Evolutionary conservation across 106 monocot species (phyloP).

Genomic region (Posidonia australis): DNA sequence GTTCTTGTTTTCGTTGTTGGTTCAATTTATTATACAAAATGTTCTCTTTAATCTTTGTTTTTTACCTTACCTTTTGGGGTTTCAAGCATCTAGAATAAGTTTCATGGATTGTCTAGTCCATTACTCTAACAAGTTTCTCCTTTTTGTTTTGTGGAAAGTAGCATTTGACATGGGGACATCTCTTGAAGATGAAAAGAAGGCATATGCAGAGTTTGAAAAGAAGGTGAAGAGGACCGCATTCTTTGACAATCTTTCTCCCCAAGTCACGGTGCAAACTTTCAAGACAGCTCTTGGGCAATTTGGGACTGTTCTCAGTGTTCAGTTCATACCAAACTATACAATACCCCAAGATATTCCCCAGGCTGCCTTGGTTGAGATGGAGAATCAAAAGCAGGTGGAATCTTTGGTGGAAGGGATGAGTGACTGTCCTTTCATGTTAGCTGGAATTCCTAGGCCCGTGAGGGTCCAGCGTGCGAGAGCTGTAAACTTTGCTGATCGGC

Average conservation of each 20-base stretch:
- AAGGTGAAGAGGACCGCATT: conserved; percentile 82
- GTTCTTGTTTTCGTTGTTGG: too few relatives aligned
- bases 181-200: conserved; percentile 12
- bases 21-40: too few relatives aligned
- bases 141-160: too few relatives aligned
- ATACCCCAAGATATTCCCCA: conserved; percentile 50
- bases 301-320: conserved; percentile 40
- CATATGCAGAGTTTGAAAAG: conserved; percentile 51
- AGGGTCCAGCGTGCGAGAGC: conserved; percentile 40
- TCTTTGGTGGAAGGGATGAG: conserved; percentile 30
- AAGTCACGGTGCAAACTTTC: conserved; percentile 43
- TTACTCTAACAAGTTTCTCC: too few relatives aligned
- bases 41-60: too few relatives aligned
- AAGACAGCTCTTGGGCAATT: conserved; percentile 62
- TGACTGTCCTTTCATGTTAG: conserved; percentile 79
- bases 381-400: conserved; percentile 33
- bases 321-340: conserved; percentile 52
- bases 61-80: too few relatives aligned
- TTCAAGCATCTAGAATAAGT: too few relatives aligned
- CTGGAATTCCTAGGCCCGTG: conserved; percentile 74
- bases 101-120: too few relatives aligned
- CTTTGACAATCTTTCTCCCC: conserved; percentile 57
- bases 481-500: conserved; percentile 68
- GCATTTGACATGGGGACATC: too few relatives aligned
- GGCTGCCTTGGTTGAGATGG: conserved; percentile 79